Evolutionary conservation across 805 yeast genomes (phyloP), one percentile per base, ranked within the genome.

Genomic region (Nakazawaea sp.): DNA sequence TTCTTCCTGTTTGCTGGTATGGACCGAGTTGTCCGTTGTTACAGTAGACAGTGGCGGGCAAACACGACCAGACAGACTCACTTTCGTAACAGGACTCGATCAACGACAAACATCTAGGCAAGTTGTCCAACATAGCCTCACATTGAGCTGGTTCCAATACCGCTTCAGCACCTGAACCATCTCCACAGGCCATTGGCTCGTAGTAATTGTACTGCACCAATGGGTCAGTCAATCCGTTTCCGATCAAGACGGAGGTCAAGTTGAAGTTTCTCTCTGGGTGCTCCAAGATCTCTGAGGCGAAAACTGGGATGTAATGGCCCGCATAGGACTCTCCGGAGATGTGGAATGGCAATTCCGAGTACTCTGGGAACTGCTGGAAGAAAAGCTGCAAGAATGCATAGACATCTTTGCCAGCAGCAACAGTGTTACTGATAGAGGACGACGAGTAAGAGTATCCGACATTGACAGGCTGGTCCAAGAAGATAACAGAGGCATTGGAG

Each of bases 181-280:
- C 56, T 37, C 95, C 92, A 61, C 97, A 90, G 4, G 95, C 95
- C 97, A 90, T 89, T 45, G 94, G 95, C 58, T 81, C 76, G 55
- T 86, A 88, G 58, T 78, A 78, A 41, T 72, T 72, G 52, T 81
- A 79, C 66, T 88, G 96, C 31, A 73, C 70, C 42, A 81, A 64
- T 3, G 95, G 82, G 57, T 87, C 95, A 25, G 95, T 86, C 48
- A 89, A 74, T 36, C 97, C 97, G 56, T 89, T 89, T 44, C 97
- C 97, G 51, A 89, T 89, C 55, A 90, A 54, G 15, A 89, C 79
- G 3, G 96, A 84, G 10, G 82, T 64, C 47, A 88, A 67, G 50
- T 85, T 75, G 52, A 81, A 78, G 16, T 70, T 61, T 40, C 76
- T 63, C 47, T 64, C 70, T n/a, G 66, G 68, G 45, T 73, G 75